A percentile compares a stretch with the other conserved stretches of the same genome.
Conservation (phyloP, 2,329 filamentous ascomycete genomes). For the Microcyclospora pomicola region DNA sequence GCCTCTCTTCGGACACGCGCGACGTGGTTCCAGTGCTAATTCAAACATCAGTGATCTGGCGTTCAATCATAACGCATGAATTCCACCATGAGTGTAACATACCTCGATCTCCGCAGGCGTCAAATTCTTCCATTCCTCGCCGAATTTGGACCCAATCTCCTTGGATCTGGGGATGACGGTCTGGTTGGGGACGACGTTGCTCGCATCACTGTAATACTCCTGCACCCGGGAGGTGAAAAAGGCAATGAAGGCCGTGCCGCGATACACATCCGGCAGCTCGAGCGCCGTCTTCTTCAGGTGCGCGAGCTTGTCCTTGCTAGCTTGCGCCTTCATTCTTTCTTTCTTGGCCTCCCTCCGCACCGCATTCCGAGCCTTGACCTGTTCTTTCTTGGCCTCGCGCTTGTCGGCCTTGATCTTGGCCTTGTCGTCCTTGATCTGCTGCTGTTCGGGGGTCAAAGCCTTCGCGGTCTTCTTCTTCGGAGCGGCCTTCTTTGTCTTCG, state of each 20-base stretch:
- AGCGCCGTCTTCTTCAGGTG: slow-evolving; percentile 27
- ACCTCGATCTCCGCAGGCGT: slow-evolving; percentile 34
- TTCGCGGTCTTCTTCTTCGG: slow-evolving; percentile 2
- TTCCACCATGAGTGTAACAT: not conserved
- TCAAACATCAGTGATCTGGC: not conserved
- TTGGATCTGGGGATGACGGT: too few relatives aligned
- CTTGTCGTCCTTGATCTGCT: slow-evolving; percentile 9
- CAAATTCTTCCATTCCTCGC: slow-evolving; percentile 34
- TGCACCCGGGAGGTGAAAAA: slow-evolving; percentile 7
- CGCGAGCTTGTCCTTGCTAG: slow-evolving; percentile 17
- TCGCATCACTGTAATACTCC: not conserved
- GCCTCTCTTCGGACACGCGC: slow-evolving; percentile 34
- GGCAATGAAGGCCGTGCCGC: slow-evolving; percentile 12
- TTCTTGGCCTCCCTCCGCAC: slow-evolving; percentile 1
- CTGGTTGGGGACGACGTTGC: too few relatives aligned
- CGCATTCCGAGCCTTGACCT: too few relatives aligned
- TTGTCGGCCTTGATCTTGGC: slow-evolving; percentile 1
- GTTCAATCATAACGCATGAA: too few relatives aligned
- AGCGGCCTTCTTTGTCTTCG: slow-evolving; percentile 3
- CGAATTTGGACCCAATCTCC: slow-evolving; percentile 13
- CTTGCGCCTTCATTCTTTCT: not conserved
- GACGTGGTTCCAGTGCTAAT: slow-evolving; percentile 40
- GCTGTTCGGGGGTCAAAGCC: slow-evolving; percentile 10
- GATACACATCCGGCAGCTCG: slow-evolving; percentile 16
- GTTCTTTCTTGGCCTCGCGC: too few relatives aligned